Base-by-base conservation (phyloP, 78 protist species). In the Emiliania huxleyi region DNA sequence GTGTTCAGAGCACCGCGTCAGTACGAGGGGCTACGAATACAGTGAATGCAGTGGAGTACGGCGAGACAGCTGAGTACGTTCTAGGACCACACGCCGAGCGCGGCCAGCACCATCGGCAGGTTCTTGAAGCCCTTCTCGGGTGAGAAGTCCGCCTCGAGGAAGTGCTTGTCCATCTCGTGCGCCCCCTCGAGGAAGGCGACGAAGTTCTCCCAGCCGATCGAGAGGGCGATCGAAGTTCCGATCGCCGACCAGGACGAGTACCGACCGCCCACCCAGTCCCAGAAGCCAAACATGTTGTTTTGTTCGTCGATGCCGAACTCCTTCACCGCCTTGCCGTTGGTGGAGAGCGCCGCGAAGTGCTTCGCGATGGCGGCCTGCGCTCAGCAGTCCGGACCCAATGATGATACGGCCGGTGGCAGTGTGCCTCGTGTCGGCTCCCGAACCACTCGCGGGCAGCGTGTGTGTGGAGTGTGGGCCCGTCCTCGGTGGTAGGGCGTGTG, bases 221-320 rank as follows among this genome's bases (percentile, higher is more conserved):
- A 84, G 8, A 98, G 91, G 21, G 97, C 98, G 90, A 98, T 96
- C 40, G 98, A 44, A 23, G 96, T 43, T 73, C 99, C 99, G 93
- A 98, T 96, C n/a, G 99, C 99, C 18, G 96, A 81, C 99, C 99
- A 98, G 84, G 98, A 93, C 29, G 98, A 97, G 96, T 98, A 98
- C 40, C 99, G 97, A 33, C 99, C 99, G 35, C 98, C 99, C 2
- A 97, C 98, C 98, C 98, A 97, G 92, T 98, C 99, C 99, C 99
- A 98, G 95, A 98, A 98, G 49, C 83, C 98, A 87, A 98, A 98
- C 99, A 98, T 98, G 94, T 98, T 98, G 22, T 44, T 96, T 52
- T 8, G 8, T 22, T 95, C 26, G 92, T 94, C 97, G 62, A 98
- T 98, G 87, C 99, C 99, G 77, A 98, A 98, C 90, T 29, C 97